These are phyloP conservation scores for Cercospora sp. DNA, from an alignment of 2,329 filamentous ascomycete genomes.

Conservation along the genomic window DNA sequence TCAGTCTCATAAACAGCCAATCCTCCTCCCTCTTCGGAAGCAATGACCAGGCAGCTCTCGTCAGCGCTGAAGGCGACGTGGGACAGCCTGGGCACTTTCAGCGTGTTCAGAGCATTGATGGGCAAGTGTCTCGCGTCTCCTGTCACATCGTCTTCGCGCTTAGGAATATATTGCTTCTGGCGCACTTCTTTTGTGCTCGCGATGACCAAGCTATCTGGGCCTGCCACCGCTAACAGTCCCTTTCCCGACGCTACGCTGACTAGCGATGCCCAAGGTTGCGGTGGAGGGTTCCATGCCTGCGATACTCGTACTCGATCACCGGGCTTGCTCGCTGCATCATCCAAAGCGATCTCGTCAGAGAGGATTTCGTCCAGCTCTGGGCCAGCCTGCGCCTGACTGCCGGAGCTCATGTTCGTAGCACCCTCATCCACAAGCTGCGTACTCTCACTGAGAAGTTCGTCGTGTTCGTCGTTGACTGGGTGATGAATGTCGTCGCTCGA, in stretches of 20 bases:
- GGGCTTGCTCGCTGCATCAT: constrained; percentile 59
- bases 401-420: constrained; percentile 11
- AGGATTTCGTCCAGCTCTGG: constrained; percentile 61
- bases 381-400: constrained; percentile 63
- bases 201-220: constrained; percentile 75
- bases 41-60: constrained; percentile 79
- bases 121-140: constrained; percentile 17
- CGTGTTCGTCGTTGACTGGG: constrained; percentile 10
- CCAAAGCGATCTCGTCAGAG: constrained; percentile 79
- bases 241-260: constrained; percentile 77
- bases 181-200: constrained; percentile 76
- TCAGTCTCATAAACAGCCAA: constrained; percentile 80
- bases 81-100: constrained; percentile 75
- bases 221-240: constrained; percentile 82
- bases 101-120: constrained; percentile 59
- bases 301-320: constrained; percentile 11
- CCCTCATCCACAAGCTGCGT: constrained; percentile 10
- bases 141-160: constrained; percentile 46
- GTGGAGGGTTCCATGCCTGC: constrained; percentile 54
- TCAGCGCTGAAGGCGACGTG: constrained; percentile 91
- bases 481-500: constrained; percentile 1
- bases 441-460: background rate
- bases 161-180: constrained; percentile 62
- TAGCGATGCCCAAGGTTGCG: constrained; percentile 76
- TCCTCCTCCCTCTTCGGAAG: constrained; percentile 77